Conservation (phyloP, 1,139 yeast species). For the Spencermartinsiella ligniputridi region DNA sequence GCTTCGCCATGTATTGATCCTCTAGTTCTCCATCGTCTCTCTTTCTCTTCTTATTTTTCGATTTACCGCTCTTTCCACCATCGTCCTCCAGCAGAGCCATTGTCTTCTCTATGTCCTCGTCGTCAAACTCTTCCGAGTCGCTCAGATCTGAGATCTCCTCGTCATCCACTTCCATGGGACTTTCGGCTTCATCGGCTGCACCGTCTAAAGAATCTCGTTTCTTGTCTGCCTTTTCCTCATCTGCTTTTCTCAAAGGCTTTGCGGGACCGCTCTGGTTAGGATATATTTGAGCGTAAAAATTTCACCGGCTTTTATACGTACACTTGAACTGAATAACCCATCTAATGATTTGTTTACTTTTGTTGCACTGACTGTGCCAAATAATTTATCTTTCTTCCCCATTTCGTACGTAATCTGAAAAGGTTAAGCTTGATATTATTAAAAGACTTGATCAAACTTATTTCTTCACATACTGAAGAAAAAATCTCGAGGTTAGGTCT, state of each 20-base stretch:
- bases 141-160: slow-evolving; percentile 21
- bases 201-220: slow-evolving; percentile 25
- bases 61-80: slow-evolving; percentile 20
- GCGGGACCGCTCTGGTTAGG: too few relatives aligned
- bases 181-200: slow-evolving; percentile 18
- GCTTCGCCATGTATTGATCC: slow-evolving; percentile 20
- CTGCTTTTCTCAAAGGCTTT: slow-evolving; percentile 1
- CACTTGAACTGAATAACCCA: slow-evolving; percentile 5
- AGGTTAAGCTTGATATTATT: too few relatives aligned
- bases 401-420: too few relatives aligned
- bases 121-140: slow-evolving; percentile 26
- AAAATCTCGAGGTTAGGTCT: too few relatives aligned
- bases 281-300: too few relatives aligned
- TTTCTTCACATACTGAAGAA: too few relatives aligned
- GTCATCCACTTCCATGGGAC: slow-evolving; percentile 19
- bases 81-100: slow-evolving; percentile 10
- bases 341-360: slow-evolving; percentile 4
- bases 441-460: too few relatives aligned
- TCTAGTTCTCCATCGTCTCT: slow-evolving; percentile 25
- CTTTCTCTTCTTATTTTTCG: slow-evolving; percentile 23
- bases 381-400: neutral
- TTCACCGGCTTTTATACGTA: neutral
- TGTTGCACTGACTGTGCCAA: neutral
- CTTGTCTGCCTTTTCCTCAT: slow-evolving; percentile 6
- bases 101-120: slow-evolving; percentile 14